Evolutionary conservation across 805 yeast genomes (phyloP).

Genomic region (Ogataea methylovora): DNA sequence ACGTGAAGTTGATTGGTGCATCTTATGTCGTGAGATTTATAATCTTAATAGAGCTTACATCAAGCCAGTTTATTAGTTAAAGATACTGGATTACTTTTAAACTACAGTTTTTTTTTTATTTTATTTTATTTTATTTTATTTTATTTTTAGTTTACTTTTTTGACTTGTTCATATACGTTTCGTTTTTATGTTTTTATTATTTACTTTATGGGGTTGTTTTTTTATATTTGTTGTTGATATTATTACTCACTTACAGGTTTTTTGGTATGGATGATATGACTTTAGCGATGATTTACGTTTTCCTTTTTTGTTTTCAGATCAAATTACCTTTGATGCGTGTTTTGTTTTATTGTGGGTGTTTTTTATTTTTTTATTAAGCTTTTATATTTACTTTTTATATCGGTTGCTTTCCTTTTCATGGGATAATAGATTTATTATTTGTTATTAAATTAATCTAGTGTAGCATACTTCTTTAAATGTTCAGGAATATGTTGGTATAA

Average conservation of each 20-base stretch:
- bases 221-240: too few species aligned
- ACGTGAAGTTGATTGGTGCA: constrained; percentile 82
- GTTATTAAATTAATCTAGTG: constrained; percentile 33
- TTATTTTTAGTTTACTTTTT: neutral
- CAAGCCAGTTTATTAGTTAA: constrained; percentile 12
- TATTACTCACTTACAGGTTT: too few species aligned
- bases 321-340: too few species aligned
- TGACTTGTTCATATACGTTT: neutral
- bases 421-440: too few species aligned
- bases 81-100: too few species aligned
- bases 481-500: constrained; percentile 63
- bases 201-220: too few species aligned
- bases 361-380: neutral
- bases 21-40: constrained; percentile 77
- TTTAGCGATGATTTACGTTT: too few species aligned
- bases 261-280: too few species aligned
- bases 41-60: constrained; percentile 66
- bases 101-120: neutral
- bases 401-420: too few species aligned
- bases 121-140: neutral
- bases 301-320: too few species aligned
- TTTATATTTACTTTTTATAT: too few species aligned
- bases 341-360: too few species aligned
- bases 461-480: constrained; percentile 61
- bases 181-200: neutral